phyloP scores from a whole-genome alignment of 2,329 filamentous ascomycete genomes.

The Aureobasidium leucospermi region DNA sequence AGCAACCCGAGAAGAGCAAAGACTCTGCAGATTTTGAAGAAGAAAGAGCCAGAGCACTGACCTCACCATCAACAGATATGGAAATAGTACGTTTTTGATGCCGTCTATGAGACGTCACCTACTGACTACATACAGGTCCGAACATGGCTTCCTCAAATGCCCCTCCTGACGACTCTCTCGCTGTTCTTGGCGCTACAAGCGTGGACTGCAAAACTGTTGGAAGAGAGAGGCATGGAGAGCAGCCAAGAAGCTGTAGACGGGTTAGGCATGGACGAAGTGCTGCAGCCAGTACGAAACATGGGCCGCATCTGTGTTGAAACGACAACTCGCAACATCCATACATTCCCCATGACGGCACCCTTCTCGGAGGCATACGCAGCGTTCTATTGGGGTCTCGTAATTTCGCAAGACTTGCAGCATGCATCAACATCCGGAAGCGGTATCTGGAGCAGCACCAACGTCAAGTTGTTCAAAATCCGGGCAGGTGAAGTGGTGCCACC shows the following conservation, averaged over 20 bases:
- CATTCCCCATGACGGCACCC: conserved; percentile 69
- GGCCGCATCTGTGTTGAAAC: conserved; percentile 44
- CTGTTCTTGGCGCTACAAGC: conserved; percentile 2
- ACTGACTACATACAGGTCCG: conserved; percentile 11
- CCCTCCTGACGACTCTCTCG: conserved; percentile 2
- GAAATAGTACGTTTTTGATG: neutral
- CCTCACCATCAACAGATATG: conserved; percentile 53
- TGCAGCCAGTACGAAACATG: conserved; percentile 39
- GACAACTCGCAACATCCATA: conserved; percentile 62
- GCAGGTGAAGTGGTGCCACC: conserved; percentile 74
- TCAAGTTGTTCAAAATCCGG: conserved; percentile 85
- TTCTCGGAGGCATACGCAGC: conserved; percentile 94
- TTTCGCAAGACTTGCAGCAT: conserved; percentile 81
- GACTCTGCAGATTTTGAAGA: conserved; percentile 50
- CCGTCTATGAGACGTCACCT: conserved; percentile 5
- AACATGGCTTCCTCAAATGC: conserved; percentile 10
- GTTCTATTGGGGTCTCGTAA: conserved; percentile 80
- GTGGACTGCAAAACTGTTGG: conserved; percentile 8
- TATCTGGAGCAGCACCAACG: conserved; percentile 85
- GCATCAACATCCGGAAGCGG: conserved; percentile 73
- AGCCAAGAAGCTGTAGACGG: conserved; percentile 24
- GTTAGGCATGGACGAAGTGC: conserved; percentile 22
- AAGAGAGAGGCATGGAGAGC: neutral
- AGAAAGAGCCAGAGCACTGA: conserved; percentile 37
- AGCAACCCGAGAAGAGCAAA: conserved; percentile 71